Percentiles rank a stretch among this genome's conserved stretches.
phyloP scores from a whole-genome alignment of 305 asterid species.

The Solanum hybrid region DNA sequence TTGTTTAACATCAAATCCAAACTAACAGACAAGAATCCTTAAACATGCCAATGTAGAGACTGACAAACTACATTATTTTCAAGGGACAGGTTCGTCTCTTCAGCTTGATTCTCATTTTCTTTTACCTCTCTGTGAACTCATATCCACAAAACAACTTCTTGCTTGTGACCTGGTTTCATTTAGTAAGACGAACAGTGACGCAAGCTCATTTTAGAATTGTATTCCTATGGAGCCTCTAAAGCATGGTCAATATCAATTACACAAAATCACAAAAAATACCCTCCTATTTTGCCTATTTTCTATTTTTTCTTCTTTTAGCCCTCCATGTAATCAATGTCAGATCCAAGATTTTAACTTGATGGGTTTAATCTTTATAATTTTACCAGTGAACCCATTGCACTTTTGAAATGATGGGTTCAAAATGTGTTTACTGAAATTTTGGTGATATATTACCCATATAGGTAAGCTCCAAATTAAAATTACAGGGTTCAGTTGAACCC shows the following conservation, averaged over 20 bases:
- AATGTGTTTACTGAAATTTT: background rate
- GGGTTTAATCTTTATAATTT: background rate
- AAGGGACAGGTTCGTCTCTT: background rate
- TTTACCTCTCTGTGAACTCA: background rate
- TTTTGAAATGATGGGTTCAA: background rate
- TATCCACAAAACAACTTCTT: background rate
- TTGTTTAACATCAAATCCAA: background rate
- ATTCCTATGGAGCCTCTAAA: background rate
- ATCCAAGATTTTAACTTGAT: background rate
- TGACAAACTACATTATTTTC: background rate
- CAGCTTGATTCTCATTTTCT: background rate
- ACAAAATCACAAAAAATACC: background rate
- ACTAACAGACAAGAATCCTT: conserved; percentile 6
- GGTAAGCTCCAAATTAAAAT: background rate
- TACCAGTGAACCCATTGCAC: background rate
- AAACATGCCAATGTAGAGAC: conserved; percentile 1
- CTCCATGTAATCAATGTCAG: background rate
- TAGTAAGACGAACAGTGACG: background rate
- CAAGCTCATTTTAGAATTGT: background rate
- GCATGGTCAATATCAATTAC: background rate
- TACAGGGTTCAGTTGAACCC: background rate
- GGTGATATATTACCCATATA: background rate
- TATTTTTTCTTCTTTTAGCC: background rate
- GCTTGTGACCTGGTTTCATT: background rate
- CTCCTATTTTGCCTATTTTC: background rate